A percentile compares a stretch with the other conserved stretches of the same genome.
These are phyloP conservation scores for Stemphylium vesicarium DNA, from an alignment of 2,329 filamentous ascomycete species.

Conservation along the genomic window DNA sequence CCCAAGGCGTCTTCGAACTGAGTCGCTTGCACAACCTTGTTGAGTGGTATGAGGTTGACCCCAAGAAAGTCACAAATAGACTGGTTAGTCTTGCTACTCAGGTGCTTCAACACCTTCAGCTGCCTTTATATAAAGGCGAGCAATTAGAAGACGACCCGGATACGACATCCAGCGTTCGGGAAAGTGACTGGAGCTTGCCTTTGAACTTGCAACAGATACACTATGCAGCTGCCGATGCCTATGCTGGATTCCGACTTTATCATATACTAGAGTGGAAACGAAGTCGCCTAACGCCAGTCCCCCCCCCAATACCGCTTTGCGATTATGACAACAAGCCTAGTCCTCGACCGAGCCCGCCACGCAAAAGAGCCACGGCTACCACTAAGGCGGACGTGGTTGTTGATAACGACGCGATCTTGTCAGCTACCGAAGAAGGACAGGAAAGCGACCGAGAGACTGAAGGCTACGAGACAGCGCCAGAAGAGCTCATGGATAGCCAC, in stretches of 20 bases:
- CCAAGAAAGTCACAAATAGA: slow-evolving; percentile 56
- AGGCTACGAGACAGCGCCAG: slow-evolving; percentile 45
- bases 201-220: slow-evolving; percentile 70
- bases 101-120: slow-evolving; percentile 71
- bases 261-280: slow-evolving; percentile 73
- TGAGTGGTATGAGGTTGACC: slow-evolving; percentile 59
- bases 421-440: slow-evolving; percentile 24
- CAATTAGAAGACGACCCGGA: slow-evolving; percentile 25
- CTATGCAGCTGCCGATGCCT: slow-evolving; percentile 82
- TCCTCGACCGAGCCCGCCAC: slow-evolving; percentile 13
- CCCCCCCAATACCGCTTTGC: slow-evolving; percentile 71
- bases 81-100: slow-evolving; percentile 74
- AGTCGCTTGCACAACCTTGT: slow-evolving; percentile 85
- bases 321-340: slow-evolving; percentile 62
- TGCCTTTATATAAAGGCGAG: slow-evolving; percentile 82
- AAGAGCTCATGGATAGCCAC: slow-evolving; percentile 34
- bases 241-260: slow-evolving; percentile 79
- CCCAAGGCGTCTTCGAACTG: slow-evolving; percentile 76
- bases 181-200: slow-evolving; percentile 73
- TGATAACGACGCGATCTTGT: slow-evolving; percentile 11
- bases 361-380: slow-evolving; percentile 13
- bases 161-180: slow-evolving; percentile 60
- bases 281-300: slow-evolving; percentile 68
- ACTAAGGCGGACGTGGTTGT: slow-evolving; percentile 13
- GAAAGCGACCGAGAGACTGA: slow-evolving; percentile 34